Evolutionary conservation across 371 early-diverging fungal genomes (phyloP).

Genomic region (Lichtheimia ornata): DNA sequence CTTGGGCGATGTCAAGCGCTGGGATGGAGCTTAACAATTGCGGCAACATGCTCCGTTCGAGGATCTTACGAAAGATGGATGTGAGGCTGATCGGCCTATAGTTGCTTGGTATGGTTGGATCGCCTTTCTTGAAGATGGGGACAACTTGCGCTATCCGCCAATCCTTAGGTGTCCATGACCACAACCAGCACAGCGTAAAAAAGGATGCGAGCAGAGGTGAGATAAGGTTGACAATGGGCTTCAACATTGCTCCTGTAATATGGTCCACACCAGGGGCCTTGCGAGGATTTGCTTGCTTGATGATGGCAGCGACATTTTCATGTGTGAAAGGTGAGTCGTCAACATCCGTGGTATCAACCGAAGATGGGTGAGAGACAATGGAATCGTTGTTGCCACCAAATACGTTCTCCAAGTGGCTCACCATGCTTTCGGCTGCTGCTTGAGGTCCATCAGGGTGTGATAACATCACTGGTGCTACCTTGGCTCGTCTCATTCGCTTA

Average conservation of each 20-base stretch:
- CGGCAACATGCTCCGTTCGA: conserved; percentile 12
- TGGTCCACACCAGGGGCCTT: neutral
- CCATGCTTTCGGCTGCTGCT: neutral
- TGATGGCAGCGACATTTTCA: neutral
- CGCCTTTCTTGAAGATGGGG: conserved; percentile 17
- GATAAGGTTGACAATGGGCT: neutral
- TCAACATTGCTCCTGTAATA: neutral
- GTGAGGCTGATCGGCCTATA: conserved; percentile 25
- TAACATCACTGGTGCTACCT: neutral
- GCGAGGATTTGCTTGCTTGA: neutral
- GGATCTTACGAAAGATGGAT: conserved; percentile 11
- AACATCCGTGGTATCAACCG: neutral
- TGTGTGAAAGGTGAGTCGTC: neutral
- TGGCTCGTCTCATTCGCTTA: neutral
- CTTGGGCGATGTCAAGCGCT: conserved; percentile 27
- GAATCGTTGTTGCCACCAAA: neutral
- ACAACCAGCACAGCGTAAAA: neutral
- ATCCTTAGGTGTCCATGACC: neutral
- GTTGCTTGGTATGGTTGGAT: conserved; percentile 11
- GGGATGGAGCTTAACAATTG: neutral
- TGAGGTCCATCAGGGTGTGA: neutral
- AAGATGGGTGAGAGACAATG: neutral
- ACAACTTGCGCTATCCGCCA: neutral
- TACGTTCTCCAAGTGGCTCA: neutral
- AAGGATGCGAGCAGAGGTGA: neutral